phyloP scores from a whole-genome alignment of 2,329 filamentous ascomycete species.

The Nigrospora osmanthi region DNA sequence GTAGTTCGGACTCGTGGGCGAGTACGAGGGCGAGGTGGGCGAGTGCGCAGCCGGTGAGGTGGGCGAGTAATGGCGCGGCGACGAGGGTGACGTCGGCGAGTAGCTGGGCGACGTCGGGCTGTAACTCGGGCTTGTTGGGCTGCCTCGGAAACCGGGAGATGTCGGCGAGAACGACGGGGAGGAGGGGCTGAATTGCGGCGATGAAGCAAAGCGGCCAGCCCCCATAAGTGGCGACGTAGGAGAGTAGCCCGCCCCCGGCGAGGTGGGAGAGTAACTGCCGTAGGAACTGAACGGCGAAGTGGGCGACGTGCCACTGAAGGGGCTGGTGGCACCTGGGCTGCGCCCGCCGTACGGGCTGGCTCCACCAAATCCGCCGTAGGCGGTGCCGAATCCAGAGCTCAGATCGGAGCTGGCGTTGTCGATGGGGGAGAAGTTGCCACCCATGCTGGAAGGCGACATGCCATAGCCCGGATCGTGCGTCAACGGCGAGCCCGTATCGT shows the following conservation, averaged over 20 bases:
- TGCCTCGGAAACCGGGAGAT: conserved; percentile 40
- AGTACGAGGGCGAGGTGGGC: conserved; percentile 67
- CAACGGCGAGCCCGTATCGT: conserved; percentile 80
- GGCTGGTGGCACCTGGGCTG: conserved; percentile 66
- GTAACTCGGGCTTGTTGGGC: conserved; percentile 52
- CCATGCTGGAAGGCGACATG: conserved; percentile 47
- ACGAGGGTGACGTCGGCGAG: conserved; percentile 53
- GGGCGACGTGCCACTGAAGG: conserved; percentile 64
- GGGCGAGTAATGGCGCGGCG: conserved; percentile 50
- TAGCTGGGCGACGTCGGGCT: conserved; percentile 60
- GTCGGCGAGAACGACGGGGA: conserved; percentile 55
- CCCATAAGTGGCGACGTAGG: conserved; percentile 66
- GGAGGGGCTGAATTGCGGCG: conserved; percentile 55
- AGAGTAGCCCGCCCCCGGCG: conserved; percentile 66
- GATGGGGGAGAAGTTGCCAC: conserved; percentile 68
- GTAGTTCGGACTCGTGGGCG: conserved; percentile 63
- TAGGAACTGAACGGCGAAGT: conserved; percentile 53
- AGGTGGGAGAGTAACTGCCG: conserved; percentile 65
- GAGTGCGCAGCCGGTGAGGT: conserved; percentile 73
- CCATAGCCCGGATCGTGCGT: conserved; percentile 55
- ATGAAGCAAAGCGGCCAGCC: conserved; percentile 47
- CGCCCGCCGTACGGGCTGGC: conserved; percentile 60
- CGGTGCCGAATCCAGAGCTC: conserved; percentile 56
- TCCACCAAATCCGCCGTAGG: conserved; percentile 45
- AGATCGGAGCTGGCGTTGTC: conserved; percentile 66